Conservation (phyloP, 2,329 filamentous ascomycete species). For the Myriangium duriaei region DNA sequence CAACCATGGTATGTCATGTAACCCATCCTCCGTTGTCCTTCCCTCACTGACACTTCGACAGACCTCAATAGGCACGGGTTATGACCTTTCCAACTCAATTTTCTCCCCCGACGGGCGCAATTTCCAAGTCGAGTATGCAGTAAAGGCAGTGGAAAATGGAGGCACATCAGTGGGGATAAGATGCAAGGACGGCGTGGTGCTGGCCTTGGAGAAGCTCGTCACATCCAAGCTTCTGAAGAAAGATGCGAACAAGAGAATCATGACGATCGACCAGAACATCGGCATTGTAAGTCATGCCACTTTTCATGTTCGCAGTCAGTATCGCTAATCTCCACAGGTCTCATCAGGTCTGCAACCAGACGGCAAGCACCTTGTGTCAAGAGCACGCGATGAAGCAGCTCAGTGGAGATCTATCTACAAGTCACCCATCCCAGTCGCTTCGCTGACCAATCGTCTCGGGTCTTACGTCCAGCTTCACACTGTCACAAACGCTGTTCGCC, state of each 20-base stretch:
- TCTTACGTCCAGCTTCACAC: slow-evolving; percentile 96
- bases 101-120: slow-evolving; percentile 98
- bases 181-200: slow-evolving; percentile 92
- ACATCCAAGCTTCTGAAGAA: slow-evolving; percentile 90
- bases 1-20: slow-evolving; percentile 10
- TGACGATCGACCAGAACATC: slow-evolving; percentile 83
- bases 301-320: neutral
- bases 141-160: slow-evolving; percentile 96
- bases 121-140: slow-evolving; percentile 96
- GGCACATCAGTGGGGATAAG: slow-evolving; percentile 92
- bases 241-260: slow-evolving; percentile 93
- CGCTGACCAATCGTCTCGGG: slow-evolving; percentile 85
- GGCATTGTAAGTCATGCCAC: slow-evolving; percentile 58
- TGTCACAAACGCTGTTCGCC: slow-evolving; percentile 89
- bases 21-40: neutral
- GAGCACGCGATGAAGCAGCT: slow-evolving; percentile 84
- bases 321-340: slow-evolving; percentile 44
- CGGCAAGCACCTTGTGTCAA: slow-evolving; percentile 85
- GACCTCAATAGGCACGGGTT: slow-evolving; percentile 99
- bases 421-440: slow-evolving; percentile 75
- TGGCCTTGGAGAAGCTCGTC: slow-evolving; percentile 94
- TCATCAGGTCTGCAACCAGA: slow-evolving; percentile 91
- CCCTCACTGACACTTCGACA: slow-evolving; percentile 28
- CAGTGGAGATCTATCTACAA: slow-evolving; percentile 92
- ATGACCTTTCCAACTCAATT: slow-evolving; percentile 98